These are phyloP conservation scores for Trypanosoma boissoni DNA, from an alignment of 208 protist genomes.

Conservation along the genomic window DNA sequence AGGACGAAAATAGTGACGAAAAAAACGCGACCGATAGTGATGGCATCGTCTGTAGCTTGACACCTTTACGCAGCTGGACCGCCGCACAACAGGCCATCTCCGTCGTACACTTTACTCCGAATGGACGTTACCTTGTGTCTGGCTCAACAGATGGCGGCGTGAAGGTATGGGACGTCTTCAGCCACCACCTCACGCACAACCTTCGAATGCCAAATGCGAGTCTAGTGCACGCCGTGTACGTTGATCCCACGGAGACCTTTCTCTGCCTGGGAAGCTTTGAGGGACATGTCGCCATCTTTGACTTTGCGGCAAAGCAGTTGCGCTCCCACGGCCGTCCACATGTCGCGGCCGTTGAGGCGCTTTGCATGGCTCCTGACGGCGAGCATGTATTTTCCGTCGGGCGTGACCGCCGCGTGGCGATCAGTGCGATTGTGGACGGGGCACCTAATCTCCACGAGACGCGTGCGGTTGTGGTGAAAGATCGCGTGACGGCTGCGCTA, in stretches of 20 bases:
- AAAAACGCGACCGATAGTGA: not conserved
- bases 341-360: slow-evolving; percentile 78
- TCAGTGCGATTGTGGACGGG: slow-evolving; percentile 25
- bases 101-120: slow-evolving; percentile 65
- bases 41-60: slow-evolving; percentile 28
- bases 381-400: slow-evolving; percentile 63
- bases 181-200: slow-evolving; percentile 91
- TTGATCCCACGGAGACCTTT: slow-evolving; percentile 56
- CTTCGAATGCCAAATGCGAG: slow-evolving; percentile 47
- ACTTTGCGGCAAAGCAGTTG: slow-evolving; percentile 72
- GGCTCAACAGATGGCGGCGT: slow-evolving; percentile 82
- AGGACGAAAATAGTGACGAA: not conserved
- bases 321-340: slow-evolving; percentile 53
- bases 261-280: slow-evolving; percentile 80
- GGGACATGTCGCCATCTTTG: slow-evolving; percentile 79
- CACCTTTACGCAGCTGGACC: slow-evolving; percentile 67
- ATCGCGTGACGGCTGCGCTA: slow-evolving; percentile 55
- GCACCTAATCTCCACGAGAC: slow-evolving; percentile 36
- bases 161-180: slow-evolving; percentile 88
- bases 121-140: slow-evolving; percentile 67
- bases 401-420: slow-evolving; percentile 72
- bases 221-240: slow-evolving; percentile 62
- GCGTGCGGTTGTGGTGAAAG: slow-evolving; percentile 76
- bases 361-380: slow-evolving; percentile 45
- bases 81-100: slow-evolving; percentile 88